Evolutionary conservation across 148 eudicot genomes (phyloP).

Genomic region (Vaccinium macrocarpon): DNA sequence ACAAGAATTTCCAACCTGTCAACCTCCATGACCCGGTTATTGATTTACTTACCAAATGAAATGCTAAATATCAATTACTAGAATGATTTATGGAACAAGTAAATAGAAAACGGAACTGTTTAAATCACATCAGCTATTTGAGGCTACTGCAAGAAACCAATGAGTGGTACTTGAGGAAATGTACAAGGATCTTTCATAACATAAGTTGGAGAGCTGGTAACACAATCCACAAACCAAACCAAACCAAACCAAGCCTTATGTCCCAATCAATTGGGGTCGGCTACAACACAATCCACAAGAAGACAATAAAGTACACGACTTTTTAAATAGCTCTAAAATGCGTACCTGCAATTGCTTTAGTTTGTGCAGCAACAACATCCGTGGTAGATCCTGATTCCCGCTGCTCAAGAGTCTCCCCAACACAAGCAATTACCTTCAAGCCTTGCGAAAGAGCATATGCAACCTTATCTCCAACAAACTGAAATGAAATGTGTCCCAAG

Average conservation of each 20-base stretch:
- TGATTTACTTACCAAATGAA: no score
- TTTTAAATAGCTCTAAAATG: neutral
- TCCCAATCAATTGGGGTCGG: no score
- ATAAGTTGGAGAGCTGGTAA: neutral
- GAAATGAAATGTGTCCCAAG: slow-evolving; percentile 5
- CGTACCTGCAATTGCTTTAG: slow-evolving; percentile 79
- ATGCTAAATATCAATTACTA: no score
- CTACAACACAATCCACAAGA: neutral
- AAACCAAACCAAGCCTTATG: no score
- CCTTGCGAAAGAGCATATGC: slow-evolving; percentile 84
- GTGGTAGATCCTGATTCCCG: slow-evolving; percentile 75
- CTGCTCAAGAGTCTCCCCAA: slow-evolving; percentile 86
- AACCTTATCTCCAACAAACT: slow-evolving; percentile 88
- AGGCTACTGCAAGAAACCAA: neutral
- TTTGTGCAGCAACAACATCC: slow-evolving; percentile 86
- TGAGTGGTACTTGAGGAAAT: neutral
- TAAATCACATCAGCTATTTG: no score
- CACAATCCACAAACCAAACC: neutral
- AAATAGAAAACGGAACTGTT: neutral
- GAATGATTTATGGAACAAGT: no score
- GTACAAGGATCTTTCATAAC: neutral
- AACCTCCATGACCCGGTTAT: no score
- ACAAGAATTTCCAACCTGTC: no score
- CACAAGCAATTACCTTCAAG: slow-evolving; percentile 81
- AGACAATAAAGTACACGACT: neutral